These are phyloP conservation scores for Cercospora janseana DNA, from an alignment of 2,329 filamentous ascomycete species.

Conservation along the genomic window DNA sequence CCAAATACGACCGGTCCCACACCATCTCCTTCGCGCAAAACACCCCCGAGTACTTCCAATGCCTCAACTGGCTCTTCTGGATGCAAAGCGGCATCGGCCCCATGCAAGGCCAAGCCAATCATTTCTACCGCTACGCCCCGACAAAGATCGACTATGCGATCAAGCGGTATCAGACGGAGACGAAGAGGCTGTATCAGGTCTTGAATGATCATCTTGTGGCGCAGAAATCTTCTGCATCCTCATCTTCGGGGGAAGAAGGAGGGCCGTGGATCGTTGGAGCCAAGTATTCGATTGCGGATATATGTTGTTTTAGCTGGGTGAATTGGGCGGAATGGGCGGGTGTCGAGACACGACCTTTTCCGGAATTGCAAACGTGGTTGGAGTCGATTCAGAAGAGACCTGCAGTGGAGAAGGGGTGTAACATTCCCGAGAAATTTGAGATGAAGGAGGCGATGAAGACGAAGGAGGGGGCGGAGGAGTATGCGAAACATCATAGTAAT, in stretches of 20 bases:
- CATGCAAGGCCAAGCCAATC: slow-evolving; percentile 46
- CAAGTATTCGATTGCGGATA: slow-evolving; percentile 51
- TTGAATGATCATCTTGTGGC: slow-evolving; percentile 44
- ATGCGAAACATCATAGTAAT: slow-evolving; percentile 38
- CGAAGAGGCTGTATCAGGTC: slow-evolving; percentile 49
- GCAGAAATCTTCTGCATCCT: slow-evolving; percentile 25
- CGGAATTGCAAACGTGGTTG: slow-evolving; percentile 36
- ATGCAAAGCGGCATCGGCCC: slow-evolving; percentile 38
- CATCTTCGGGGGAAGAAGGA: too few species aligned
- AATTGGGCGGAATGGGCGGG: slow-evolving; percentile 42
- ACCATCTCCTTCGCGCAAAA: slow-evolving; percentile 36
- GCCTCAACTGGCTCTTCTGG: slow-evolving; percentile 48
- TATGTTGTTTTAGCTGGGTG: slow-evolving; percentile 49
- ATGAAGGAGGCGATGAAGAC: slow-evolving; percentile 41
- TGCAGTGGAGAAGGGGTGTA: slow-evolving; percentile 37
- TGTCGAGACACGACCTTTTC: slow-evolving; percentile 28
- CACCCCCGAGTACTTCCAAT: slow-evolving; percentile 44
- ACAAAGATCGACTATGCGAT: slow-evolving; percentile 47
- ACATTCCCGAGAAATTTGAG: slow-evolving; percentile 41
- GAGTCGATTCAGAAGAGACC: slow-evolving; percentile 36
- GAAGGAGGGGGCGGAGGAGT: slow-evolving; percentile 40
- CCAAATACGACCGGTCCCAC: slow-evolving; percentile 44
- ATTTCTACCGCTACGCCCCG: slow-evolving; percentile 48
- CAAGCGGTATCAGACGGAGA: slow-evolving; percentile 50
- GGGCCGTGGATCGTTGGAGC: slow-evolving; percentile 47